Evolutionary conservation across 441 rosid species (phyloP), one percentile per base, ranked within the genome.

Genomic region (Brassica balearica): DNA sequence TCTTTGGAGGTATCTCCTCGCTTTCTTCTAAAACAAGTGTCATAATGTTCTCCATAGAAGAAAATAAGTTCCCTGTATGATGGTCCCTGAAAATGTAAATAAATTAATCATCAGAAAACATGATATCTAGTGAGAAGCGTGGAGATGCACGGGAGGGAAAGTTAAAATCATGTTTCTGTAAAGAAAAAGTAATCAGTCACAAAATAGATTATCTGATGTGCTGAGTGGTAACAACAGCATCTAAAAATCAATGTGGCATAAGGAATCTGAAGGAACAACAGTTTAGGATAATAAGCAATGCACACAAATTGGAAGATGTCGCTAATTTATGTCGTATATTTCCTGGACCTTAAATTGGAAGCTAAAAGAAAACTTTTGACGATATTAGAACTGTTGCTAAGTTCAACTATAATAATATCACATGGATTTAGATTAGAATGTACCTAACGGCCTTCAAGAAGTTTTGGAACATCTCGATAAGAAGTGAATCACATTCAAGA

Each of bases 31-130:
- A 76, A 43, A 97, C 97, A 73, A 95, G 97, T 61, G 85, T 85
- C 99, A 95, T 95, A 64, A 95, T 90, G 71, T 93, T 92, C 88
- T 88, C 97, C 98, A 97, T 95, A 22, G 95, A 92, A 17, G 90
- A 76, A 78, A 87, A 86, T 64, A 97, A 92, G 82, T 84, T 87
- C 71, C 82, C 97, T n/a, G 92, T 76, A 77, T 95, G 99, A 84
- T 87, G 71, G 74, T 93, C 99, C 85, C 99, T 95, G 88, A 25
- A 78, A 76, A 72, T 46, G 15, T 48, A 80, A 25, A 36, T 60
- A 72, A 74, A 76, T n/a, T 20, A 15, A 59, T 36, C 77, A 71
- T 66, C 65, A 72, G 36, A 36, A 34, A 23, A 67, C n/a, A 56
- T 60, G 20, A 29, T 63, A 55, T 27, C 48, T 5, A 56, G 17